phyloP scores from a whole-genome alignment of 2,329 filamentous ascomycete genomes.

The Rasamsonia emersonii region DNA sequence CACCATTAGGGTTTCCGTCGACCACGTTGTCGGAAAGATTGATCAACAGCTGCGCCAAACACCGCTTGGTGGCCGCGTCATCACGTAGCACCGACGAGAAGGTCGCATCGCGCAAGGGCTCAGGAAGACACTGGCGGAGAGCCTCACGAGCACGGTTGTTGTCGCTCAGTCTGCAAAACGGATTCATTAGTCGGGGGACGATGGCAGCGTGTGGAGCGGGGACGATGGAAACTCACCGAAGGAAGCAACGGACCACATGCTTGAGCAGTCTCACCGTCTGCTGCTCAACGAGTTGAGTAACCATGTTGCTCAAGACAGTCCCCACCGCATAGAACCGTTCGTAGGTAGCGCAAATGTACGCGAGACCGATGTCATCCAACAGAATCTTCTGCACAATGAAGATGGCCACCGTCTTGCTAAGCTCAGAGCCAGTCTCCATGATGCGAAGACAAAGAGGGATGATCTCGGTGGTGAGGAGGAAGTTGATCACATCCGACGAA shows the following conservation, averaged over 20 bases:
- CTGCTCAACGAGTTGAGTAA: constrained; percentile 92
- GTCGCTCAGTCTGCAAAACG: constrained; percentile 65
- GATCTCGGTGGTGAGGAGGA: constrained; percentile 94
- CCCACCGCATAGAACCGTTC: constrained; percentile 97
- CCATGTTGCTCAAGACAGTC: constrained; percentile 97
- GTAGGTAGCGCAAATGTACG: constrained; percentile 98
- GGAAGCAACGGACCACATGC: constrained; percentile 94
- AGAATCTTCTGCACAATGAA: constrained; percentile 99
- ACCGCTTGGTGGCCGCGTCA: constrained; percentile 94
- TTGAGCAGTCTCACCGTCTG: constrained; percentile 93
- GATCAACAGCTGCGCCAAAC: constrained; percentile 91
- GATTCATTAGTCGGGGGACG: constrained; percentile 1
- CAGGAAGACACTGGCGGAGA: constrained; percentile 87
- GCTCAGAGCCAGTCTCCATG: constrained; percentile 97
- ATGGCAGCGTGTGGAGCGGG: background rate
- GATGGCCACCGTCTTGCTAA: constrained; percentile 98
- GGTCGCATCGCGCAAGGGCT: constrained; percentile 96
- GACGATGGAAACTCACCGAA: constrained; percentile 56
- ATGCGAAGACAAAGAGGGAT: constrained; percentile 95
- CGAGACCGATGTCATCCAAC: constrained; percentile 89
- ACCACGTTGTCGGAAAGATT: constrained; percentile 87
- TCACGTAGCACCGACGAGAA: constrained; percentile 95
- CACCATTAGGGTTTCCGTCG: constrained; percentile 34
- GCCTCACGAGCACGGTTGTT: constrained; percentile 94
- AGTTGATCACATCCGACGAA: constrained; percentile 97